These are phyloP conservation scores for Geosmithia putterillii DNA, from an alignment of 2,329 filamentous ascomycete genomes.

Conservation along the genomic window DNA sequence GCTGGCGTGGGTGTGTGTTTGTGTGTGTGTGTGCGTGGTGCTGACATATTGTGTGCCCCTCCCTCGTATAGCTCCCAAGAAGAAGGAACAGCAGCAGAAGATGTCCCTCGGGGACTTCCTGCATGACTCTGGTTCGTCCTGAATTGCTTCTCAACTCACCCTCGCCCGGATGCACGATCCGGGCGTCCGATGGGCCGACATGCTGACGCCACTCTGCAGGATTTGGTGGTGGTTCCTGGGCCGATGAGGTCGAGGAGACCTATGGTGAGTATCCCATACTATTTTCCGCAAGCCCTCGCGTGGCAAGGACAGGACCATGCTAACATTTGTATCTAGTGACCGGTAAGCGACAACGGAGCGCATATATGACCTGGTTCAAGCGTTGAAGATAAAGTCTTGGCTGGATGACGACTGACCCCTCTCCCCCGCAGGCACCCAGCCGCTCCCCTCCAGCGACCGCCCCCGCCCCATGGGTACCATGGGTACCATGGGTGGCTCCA, in stretches of 20 bases:
- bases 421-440: constrained; percentile 36
- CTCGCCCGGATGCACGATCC: too few species aligned
- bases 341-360: constrained; percentile 1
- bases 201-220: constrained; percentile 61
- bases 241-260: constrained; percentile 94
- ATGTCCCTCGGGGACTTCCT: constrained; percentile 97
- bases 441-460: constrained; percentile 38
- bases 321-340: background rate
- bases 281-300: background rate
- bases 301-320: background rate
- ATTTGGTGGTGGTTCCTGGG: constrained; percentile 71
- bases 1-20: background rate
- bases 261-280: constrained; percentile 44
- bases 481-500: constrained; percentile 15
- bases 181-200: constrained; percentile 48
- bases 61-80: constrained; percentile 62
- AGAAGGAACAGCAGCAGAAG: constrained; percentile 89
- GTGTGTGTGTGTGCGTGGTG: background rate
- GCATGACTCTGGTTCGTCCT: constrained; percentile 37
- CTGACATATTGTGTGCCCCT: background rate
- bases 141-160: background rate
- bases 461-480: constrained; percentile 16
- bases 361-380: background rate
- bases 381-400: background rate
- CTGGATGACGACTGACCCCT: background rate